Evolutionary conservation across 225 moss, liverwort and hornwort genomes (phyloP).

Genomic region (Antitrichia curtipendula): DNA sequence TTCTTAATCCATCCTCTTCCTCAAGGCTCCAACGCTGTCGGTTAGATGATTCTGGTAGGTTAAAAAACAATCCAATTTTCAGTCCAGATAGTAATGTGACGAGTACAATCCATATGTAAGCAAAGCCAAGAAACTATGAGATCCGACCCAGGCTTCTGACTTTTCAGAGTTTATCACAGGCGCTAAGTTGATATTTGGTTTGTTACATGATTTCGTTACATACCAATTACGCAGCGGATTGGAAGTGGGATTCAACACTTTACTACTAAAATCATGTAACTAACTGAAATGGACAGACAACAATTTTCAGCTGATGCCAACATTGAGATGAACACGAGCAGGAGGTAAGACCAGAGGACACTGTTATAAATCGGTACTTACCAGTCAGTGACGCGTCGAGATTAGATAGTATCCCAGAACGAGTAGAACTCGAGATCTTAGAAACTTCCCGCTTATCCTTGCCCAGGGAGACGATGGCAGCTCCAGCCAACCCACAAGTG

Average conservation of each 20-base stretch:
- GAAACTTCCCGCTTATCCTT: slow-evolving; percentile 14
- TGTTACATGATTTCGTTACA: not conserved
- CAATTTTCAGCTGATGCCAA: not conserved
- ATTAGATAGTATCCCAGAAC: slow-evolving; percentile 13
- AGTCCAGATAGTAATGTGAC: not conserved
- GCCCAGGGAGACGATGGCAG: slow-evolving; percentile 27
- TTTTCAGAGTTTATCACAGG: not conserved
- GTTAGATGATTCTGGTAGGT: slow-evolving; percentile 22
- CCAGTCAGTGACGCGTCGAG: slow-evolving; percentile 28
- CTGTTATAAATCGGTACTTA: not conserved
- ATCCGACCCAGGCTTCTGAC: not conserved
- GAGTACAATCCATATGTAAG: not conserved
- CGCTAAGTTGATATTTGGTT: not conserved
- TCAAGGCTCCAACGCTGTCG: slow-evolving; percentile 39
- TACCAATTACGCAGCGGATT: not conserved
- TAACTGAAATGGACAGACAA: not conserved
- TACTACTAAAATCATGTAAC: not conserved
- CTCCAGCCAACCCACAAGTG: slow-evolving; percentile 41
- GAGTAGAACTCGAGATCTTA: slow-evolving; percentile 11
- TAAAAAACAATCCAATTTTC: not conserved
- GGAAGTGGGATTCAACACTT: not conserved
- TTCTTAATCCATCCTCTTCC: slow-evolving; percentile 44
- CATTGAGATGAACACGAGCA: not conserved
- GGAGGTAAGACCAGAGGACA: not conserved
- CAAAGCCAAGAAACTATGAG: not conserved